A percentile compares a stretch with the other conserved stretches of the same genome.
These are phyloP conservation scores for Tylopilus intermedius DNA, from an alignment of 768 basidiomycete genomes.

Conservation along the genomic window DNA sequence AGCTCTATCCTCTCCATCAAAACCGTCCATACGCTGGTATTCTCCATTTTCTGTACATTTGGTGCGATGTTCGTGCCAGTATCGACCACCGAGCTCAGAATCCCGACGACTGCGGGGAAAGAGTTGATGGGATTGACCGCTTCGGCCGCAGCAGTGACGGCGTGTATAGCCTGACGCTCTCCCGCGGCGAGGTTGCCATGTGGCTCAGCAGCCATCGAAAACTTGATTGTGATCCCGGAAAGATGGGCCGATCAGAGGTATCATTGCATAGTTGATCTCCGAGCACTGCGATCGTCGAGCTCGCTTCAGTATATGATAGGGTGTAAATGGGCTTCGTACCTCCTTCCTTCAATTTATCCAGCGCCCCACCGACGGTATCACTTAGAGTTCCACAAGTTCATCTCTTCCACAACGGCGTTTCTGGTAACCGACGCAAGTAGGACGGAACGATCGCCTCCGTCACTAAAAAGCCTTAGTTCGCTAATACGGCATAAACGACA, in stretches of 20 bases:
- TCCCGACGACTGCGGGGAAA: not conserved
- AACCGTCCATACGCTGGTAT: not conserved
- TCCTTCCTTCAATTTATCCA: not conserved
- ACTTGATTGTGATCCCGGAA: not conserved
- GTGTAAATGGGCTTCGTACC: not conserved
- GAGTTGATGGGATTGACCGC: not conserved
- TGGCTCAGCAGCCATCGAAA: not conserved
- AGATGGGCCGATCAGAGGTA: not conserved
- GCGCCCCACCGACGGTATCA: not conserved
- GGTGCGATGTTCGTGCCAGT: not conserved
- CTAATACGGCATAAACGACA: not conserved
- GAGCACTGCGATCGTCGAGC: not conserved
- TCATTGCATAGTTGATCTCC: not conserved
- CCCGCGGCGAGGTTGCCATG: not conserved
- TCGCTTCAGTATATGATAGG: not conserved
- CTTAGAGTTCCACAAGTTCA: not conserved
- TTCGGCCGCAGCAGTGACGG: not conserved
- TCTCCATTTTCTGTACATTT: not conserved
- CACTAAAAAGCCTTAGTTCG: not conserved
- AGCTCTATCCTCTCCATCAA: not conserved
- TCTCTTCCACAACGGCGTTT: not conserved
- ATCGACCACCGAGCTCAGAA: not conserved
- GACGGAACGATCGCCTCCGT: not conserved
- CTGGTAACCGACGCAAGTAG: not conserved
- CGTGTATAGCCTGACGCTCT: not conserved